Evolutionary conservation across 306 rosid species (phyloP).

Genomic region (Mimosa bimucronata): DNA sequence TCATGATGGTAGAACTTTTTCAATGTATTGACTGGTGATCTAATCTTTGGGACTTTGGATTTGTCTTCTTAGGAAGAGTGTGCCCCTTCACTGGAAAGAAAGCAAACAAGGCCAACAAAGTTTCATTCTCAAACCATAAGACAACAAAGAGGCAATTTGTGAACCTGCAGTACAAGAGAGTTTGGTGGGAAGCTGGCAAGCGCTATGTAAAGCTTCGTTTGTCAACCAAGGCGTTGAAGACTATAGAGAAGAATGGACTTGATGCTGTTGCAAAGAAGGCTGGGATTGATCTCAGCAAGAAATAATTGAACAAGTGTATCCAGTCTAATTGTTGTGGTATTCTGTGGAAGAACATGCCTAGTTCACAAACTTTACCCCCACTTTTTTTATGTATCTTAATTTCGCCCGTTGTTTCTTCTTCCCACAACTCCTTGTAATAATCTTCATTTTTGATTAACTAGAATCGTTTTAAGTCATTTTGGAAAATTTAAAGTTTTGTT

Average conservation of each 20-base stretch:
- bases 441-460: neutral
- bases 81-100: conserved; percentile 95
- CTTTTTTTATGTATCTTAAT: neutral
- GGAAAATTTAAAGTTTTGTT: neutral
- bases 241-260: conserved; percentile 92
- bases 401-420: neutral
- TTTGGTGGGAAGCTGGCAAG: conserved; percentile 99
- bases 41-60: conserved; percentile 19
- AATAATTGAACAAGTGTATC: conserved; percentile 39
- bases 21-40: neutral
- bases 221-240: conserved; percentile 92
- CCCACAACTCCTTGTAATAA: neutral
- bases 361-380: neutral
- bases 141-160: conserved; percentile 91
- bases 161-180: conserved; percentile 88
- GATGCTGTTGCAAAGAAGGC: conserved; percentile 99
- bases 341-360: conserved; percentile 20
- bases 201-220: conserved; percentile 85
- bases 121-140: conserved; percentile 88
- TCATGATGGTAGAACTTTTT: neutral
- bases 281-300: conserved; percentile 83
- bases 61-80: conserved; percentile 60
- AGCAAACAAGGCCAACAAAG: conserved; percentile 82
- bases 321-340: conserved; percentile 26
- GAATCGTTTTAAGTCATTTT: neutral